phyloP scores from a whole-genome alignment of 1,284 basidiomycete genomes.

The Malassezia obtusa region DNA sequence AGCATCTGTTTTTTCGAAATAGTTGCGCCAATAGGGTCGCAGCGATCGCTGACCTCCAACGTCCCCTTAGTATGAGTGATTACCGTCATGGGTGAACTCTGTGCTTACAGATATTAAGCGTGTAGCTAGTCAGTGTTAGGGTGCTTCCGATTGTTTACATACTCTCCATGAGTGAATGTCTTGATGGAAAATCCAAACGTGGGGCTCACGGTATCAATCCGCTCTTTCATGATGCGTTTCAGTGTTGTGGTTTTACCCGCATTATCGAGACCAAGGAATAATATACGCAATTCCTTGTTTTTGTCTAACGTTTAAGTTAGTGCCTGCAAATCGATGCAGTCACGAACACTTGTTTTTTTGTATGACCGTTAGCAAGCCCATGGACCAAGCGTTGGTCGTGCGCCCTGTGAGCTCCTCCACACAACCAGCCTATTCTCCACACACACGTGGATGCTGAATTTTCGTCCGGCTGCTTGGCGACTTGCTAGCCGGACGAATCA shows the following conservation, averaged over 20 bases:
- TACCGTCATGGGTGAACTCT: too few species aligned
- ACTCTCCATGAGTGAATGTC: conserved; percentile 81
- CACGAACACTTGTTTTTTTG: conserved; percentile 80
- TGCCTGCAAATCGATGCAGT: background rate
- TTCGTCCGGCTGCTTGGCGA: background rate
- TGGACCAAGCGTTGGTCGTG: conserved; percentile 15
- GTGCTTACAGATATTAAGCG: conserved; percentile 76
- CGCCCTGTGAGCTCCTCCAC: too few species aligned
- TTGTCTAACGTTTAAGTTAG: conserved; percentile 14
- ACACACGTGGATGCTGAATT: too few species aligned
- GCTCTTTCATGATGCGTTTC: conserved; percentile 80
- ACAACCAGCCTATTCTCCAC: too few species aligned
- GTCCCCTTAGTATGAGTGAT: conserved; percentile 59
- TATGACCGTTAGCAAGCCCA: conserved; percentile 88
- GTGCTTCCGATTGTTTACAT: conserved; percentile 48
- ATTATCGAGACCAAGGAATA: conserved; percentile 99
- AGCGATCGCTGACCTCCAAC: conserved; percentile 92
- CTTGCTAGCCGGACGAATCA: background rate
- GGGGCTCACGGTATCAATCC: conserved; percentile 62
- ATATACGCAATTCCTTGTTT: conserved; percentile 85
- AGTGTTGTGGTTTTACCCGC: conserved; percentile 97
- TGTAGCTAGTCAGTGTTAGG: conserved; percentile 44
- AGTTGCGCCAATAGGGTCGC: conserved; percentile 96
- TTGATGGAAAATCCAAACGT: conserved; percentile 99
- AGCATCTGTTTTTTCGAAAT: conserved; percentile 97